Conservation (phyloP, 352 stramenopile genomes). For the Phytopythium delawarense region DNA sequence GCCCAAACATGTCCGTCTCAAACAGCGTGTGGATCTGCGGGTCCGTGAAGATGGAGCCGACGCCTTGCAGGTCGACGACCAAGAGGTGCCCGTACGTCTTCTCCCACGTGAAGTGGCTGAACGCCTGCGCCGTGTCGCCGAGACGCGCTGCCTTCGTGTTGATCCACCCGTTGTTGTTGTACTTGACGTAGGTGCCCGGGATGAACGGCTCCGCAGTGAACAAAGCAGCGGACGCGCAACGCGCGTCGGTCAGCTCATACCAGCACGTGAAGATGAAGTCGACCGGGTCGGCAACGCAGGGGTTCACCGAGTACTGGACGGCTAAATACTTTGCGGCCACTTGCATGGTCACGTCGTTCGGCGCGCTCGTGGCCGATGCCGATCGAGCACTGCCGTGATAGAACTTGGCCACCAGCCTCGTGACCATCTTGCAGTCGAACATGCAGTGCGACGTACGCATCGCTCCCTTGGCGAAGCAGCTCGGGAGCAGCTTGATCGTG, state of each 20-base stretch:
- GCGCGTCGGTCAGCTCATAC: constrained; percentile 31
- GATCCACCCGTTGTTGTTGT: constrained; percentile 38
- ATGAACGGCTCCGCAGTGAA: constrained; percentile 33
- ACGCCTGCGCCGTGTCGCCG: constrained; percentile 27
- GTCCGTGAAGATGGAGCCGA: constrained; percentile 38
- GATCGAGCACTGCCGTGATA: constrained; percentile 25
- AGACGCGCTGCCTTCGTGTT: neutral
- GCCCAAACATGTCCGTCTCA: constrained; percentile 13
- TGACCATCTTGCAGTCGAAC: constrained; percentile 24
- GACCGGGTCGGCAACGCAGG: constrained; percentile 20
- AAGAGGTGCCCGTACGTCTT: constrained; percentile 28
- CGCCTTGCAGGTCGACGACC: constrained; percentile 39
- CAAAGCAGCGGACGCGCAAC: neutral
- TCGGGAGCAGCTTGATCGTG: constrained; percentile 22
- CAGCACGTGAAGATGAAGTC: constrained; percentile 34
- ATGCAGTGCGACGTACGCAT: constrained; percentile 33
- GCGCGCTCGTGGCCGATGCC: constrained; percentile 1
- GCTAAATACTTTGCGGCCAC: constrained; percentile 33
- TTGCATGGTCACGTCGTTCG: constrained; percentile 35
- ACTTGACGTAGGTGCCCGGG: constrained; percentile 36
- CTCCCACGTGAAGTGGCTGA: constrained; percentile 41
- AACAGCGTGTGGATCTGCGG: constrained; percentile 33
- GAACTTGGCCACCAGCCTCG: constrained; percentile 31
- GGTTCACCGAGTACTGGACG: constrained; percentile 23
- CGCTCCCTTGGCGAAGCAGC: constrained; percentile 29